Evolutionary conservation across 306 rosid genomes (phyloP), one percentile per base, ranked within the genome.

Genomic region (Vigna hirtella): DNA sequence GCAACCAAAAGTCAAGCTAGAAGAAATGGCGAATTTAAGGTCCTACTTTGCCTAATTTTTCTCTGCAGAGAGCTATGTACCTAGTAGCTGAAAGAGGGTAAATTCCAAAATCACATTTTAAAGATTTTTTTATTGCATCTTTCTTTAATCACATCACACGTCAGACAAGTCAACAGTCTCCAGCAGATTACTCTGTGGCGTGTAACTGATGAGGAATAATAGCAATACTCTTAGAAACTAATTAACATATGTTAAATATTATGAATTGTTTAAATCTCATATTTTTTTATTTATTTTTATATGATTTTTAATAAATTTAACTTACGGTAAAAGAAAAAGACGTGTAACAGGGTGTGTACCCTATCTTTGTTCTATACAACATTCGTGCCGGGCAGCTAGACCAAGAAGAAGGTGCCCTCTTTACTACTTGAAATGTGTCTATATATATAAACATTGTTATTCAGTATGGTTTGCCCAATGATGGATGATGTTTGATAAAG

Each of bases 81-180:
- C 30, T 65, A 18, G 14, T 40, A 59, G 0, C 30, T 30, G 14
- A 64, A 5, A 50, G 45, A 26, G 34, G 68, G 24, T 4, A 77
- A 22, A 72, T 63, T 16, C 64, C 73, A 72, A 82, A 32, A 4
- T 58, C 63, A 61, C 14, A 42, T 42, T 2, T 42, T 42, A 2
- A 42, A 9, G 10, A 7, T 40, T 42, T 42, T 42, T 42, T 62
- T 62, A 26, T 3, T 26, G 34, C 50, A 57, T 24, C 66, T 30
- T 26, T 48, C 50, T 65, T 18, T 65, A 38, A 15, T 59, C 79
- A 14, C 28, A 65, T 0, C 42, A 62, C 71, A 69, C 15, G 70
- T 64, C 22, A 52, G 70, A 77, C 70, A 53, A 71, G 74, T 77
- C 76, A 72, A 70, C 50, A 62, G 68, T 62, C 72, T 47, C 56